Conservation (phyloP, 140 eudicot genomes). For the Anethum foeniculum region DNA sequence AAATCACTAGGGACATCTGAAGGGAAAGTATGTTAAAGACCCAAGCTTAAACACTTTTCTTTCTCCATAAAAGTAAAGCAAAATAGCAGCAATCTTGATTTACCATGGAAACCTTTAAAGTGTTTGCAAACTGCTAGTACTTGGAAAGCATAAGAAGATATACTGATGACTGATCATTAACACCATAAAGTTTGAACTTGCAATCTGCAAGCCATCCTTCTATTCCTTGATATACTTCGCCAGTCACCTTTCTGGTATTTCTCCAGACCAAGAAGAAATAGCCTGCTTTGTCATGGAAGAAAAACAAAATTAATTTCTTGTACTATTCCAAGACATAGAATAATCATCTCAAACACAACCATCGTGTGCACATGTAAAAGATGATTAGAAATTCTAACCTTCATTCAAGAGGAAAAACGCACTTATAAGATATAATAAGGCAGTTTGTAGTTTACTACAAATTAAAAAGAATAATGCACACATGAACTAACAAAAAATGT, state of each 20-base stretch:
- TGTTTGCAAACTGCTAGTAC: background rate
- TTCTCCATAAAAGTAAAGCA: background rate
- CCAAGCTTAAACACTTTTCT: background rate
- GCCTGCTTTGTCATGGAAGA: constrained; percentile 24
- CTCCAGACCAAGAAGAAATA: constrained; percentile 64
- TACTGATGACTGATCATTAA: background rate
- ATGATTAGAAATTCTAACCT: background rate
- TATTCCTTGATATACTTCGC: constrained; percentile 55
- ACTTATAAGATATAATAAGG: background rate
- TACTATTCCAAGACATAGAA: background rate
- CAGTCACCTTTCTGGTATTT: constrained; percentile 72
- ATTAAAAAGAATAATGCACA: background rate
- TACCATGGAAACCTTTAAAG: background rate
- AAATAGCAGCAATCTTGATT: background rate
- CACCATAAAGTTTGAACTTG: background rate
- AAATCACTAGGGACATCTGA: background rate
- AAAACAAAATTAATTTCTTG: background rate
- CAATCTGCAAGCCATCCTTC: background rate
- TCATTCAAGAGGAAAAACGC: background rate
- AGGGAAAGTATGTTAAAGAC: background rate
- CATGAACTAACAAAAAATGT: background rate
- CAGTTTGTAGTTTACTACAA: background rate
- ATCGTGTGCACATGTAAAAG: background rate
- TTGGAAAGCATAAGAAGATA: background rate
- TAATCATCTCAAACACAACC: background rate